These are phyloP conservation scores for Citrus glauca DNA, from an alignment of 345 rosid genomes.

Conservation along the genomic window DNA sequence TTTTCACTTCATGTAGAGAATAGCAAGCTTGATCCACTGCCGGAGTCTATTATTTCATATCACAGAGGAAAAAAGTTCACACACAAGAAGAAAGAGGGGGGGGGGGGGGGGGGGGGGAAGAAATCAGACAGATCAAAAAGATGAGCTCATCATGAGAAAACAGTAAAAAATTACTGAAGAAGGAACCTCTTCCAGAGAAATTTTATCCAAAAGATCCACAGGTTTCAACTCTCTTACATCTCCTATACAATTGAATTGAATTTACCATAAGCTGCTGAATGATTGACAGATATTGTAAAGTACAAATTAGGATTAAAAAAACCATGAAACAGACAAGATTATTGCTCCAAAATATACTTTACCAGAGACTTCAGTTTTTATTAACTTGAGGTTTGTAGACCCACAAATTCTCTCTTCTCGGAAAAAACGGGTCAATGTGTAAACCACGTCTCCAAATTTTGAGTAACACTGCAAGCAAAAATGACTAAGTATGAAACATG, in stretches of 20 bases:
- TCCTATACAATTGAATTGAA: slow-evolving; percentile 26
- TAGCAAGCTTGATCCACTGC: slow-evolving; percentile 18
- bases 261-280: slow-evolving; percentile 7
- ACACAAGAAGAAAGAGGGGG: background rate
- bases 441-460: slow-evolving; percentile 82
- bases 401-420: slow-evolving; percentile 44
- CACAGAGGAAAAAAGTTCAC: slow-evolving; percentile 11
- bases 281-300: background rate
- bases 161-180: slow-evolving; percentile 14
- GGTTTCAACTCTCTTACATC: slow-evolving; percentile 19
- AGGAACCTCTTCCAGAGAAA: slow-evolving; percentile 16
- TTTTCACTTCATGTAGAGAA: slow-evolving; percentile 37
- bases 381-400: slow-evolving; percentile 32
- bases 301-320: background rate
- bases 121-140: background rate
- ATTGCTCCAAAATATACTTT: slow-evolving; percentile 25
- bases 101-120: background rate
- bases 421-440: slow-evolving; percentile 79
- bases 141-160: background rate
- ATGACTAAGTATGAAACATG: slow-evolving; percentile 18
- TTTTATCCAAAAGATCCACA: slow-evolving; percentile 20
- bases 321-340: slow-evolving; percentile 1
- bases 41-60: slow-evolving; percentile 24
- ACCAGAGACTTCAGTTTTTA: slow-evolving; percentile 44
- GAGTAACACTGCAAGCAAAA: slow-evolving; percentile 58